These are phyloP conservation scores for Penicillium glabrum DNA, from an alignment of 2,329 filamentous ascomycete genomes.

Conservation along the genomic window DNA sequence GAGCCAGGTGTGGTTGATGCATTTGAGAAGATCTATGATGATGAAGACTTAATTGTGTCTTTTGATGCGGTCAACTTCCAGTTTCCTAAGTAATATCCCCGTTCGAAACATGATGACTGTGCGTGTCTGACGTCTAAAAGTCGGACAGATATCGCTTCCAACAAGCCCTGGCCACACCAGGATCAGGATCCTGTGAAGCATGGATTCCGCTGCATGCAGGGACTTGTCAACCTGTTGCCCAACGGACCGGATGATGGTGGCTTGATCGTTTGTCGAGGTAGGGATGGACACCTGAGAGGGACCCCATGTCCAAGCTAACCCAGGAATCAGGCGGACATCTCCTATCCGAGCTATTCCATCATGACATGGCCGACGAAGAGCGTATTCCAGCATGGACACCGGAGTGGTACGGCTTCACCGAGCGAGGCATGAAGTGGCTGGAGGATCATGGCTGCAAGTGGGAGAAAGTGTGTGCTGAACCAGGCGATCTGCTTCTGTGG, in stretches of 20 bases:
- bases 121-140: neutral
- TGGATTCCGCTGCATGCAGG: slow-evolving; percentile 54
- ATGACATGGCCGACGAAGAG: slow-evolving; percentile 28
- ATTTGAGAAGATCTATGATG: slow-evolving; percentile 50
- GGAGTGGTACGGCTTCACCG: slow-evolving; percentile 33
- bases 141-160: slow-evolving; percentile 23
- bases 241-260: slow-evolving; percentile 41
- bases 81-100: slow-evolving; percentile 36
- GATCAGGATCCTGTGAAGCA: slow-evolving; percentile 46
- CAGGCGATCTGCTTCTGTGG: slow-evolving; percentile 47
- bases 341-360: slow-evolving; percentile 33
- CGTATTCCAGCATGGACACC: slow-evolving; percentile 26
- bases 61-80: slow-evolving; percentile 51
- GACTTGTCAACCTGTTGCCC: slow-evolving; percentile 48
- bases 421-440: slow-evolving; percentile 35
- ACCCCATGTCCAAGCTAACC: neutral
- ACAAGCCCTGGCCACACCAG: slow-evolving; percentile 50
- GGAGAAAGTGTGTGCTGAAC: slow-evolving; percentile 43
- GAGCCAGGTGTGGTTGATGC: slow-evolving; percentile 49
- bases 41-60: slow-evolving; percentile 50
- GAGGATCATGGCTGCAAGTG: slow-evolving; percentile 28
- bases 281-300: no score
- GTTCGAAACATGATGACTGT: neutral
- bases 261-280: slow-evolving; percentile 35
- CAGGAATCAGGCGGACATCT: slow-evolving; percentile 17